phyloP scores from a whole-genome alignment of 1,139 yeast species.

The Taphrina flavorubra region DNA sequence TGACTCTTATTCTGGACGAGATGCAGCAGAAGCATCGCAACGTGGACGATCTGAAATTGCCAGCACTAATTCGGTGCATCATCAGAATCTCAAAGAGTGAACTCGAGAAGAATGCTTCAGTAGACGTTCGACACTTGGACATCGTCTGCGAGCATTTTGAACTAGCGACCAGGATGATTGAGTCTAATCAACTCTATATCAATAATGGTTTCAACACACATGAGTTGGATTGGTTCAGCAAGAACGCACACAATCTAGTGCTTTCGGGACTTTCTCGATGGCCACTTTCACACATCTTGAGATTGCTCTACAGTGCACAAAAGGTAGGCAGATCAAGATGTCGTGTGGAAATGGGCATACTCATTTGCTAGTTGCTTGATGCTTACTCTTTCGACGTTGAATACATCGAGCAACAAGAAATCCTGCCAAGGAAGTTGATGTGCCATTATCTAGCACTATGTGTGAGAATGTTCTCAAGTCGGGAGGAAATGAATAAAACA shows the following conservation, averaged over 20 bases:
- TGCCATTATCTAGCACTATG: slow-evolving; percentile 10
- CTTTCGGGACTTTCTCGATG: slow-evolving; percentile 21
- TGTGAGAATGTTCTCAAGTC: background rate
- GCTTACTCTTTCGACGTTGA: slow-evolving; percentile 1
- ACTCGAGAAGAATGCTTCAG: slow-evolving; percentile 22
- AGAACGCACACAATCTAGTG: slow-evolving; percentile 45
- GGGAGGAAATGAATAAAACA: background rate
- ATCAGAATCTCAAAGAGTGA: slow-evolving; percentile 37
- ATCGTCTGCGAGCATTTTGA: slow-evolving; percentile 42
- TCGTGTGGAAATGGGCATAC: no score
- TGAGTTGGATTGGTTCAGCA: slow-evolving; percentile 45
- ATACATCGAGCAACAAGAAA: background rate
- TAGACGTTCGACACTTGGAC: slow-evolving; percentile 25
- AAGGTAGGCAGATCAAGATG: background rate
- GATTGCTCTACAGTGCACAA: background rate
- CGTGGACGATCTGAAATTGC: background rate
- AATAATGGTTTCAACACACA: slow-evolving; percentile 37
- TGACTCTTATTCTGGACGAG: slow-evolving; percentile 37
- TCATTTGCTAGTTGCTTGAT: background rate
- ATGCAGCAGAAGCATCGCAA: slow-evolving; percentile 11
- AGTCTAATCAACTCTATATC: background rate
- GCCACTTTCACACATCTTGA: slow-evolving; percentile 1
- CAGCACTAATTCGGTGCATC: slow-evolving; percentile 42
- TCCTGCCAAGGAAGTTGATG: background rate
- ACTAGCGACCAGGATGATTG: slow-evolving; percentile 30